Conservation (phyloP, 352 stramenopile genomes). For the Pythium aphanidermatum region DNA sequence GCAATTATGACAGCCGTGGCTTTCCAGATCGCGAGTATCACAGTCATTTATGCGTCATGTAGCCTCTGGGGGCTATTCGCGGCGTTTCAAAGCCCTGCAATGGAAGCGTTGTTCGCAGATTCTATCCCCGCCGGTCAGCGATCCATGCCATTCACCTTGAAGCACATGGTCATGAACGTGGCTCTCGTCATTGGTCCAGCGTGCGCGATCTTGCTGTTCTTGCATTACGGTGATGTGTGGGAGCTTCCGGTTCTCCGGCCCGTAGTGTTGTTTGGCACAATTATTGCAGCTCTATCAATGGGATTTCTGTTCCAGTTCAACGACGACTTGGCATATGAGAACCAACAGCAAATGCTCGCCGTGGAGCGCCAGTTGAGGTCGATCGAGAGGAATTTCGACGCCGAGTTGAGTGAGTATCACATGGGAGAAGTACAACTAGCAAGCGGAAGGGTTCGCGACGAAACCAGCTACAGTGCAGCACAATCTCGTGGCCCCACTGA, state of each 20-base stretch:
- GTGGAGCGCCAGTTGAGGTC: conserved; percentile 59
- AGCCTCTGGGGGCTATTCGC: conserved; percentile 75
- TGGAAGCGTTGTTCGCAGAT: conserved; percentile 83
- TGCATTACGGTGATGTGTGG: conserved; percentile 71
- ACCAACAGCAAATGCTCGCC: conserved; percentile 38
- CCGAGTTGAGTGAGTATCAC: conserved; percentile 38
- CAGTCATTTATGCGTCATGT: conserved; percentile 58
- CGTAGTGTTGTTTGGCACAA: conserved; percentile 60
- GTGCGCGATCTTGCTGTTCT: conserved; percentile 61
- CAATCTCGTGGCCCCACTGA: conserved; percentile 14
- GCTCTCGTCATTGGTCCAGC: conserved; percentile 48
- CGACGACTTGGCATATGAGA: conserved; percentile 72
- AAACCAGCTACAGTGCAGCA: conserved; percentile 6
- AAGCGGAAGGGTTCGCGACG: background rate
- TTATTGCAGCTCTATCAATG: conserved; percentile 54
- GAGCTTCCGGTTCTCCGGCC: conserved; percentile 44
- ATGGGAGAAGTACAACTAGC: conserved; percentile 3
- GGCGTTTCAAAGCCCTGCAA: conserved; percentile 62
- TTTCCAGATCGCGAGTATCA: conserved; percentile 34
- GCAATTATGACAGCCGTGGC: conserved; percentile 36
- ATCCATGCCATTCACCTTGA: conserved; percentile 72
- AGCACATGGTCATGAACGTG: conserved; percentile 52
- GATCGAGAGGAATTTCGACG: conserved; percentile 58
- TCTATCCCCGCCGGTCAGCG: conserved; percentile 62
- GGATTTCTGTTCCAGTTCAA: conserved; percentile 70